These are phyloP conservation scores for Bryoglossum gracile DNA, from an alignment of 495 filamentous ascomycete species.

Conservation along the genomic window DNA sequence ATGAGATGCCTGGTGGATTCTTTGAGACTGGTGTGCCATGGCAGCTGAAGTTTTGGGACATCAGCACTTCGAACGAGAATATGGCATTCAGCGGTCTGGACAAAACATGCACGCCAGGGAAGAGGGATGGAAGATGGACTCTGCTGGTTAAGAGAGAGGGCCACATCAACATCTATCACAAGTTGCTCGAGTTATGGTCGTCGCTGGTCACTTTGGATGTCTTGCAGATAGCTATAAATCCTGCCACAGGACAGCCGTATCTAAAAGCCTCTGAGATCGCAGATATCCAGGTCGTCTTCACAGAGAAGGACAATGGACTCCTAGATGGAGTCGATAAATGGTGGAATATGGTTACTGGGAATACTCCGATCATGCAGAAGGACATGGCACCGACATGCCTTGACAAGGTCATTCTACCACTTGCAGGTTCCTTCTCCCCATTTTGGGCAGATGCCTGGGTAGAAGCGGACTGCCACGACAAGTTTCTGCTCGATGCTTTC, in stretches of 20 bases:
- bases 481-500: slow-evolving; percentile 25
- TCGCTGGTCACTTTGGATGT: slow-evolving; percentile 26
- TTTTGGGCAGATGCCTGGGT: slow-evolving; percentile 26
- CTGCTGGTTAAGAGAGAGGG: background rate
- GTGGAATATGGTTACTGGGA: slow-evolving; percentile 27
- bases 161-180: slow-evolving; percentile 30
- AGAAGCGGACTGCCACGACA: slow-evolving; percentile 27
- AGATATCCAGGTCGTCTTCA: slow-evolving; percentile 29
- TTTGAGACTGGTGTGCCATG: background rate
- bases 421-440: slow-evolving; percentile 30
- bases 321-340: slow-evolving; percentile 29
- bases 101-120: background rate
- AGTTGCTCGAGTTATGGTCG: slow-evolving; percentile 32
- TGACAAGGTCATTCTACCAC: slow-evolving; percentile 32
- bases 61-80: too few relatives aligned
- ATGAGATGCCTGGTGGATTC: background rate
- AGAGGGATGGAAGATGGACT: background rate
- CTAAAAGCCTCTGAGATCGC: slow-evolving; percentile 9
- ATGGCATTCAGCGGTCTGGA: background rate
- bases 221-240: slow-evolving; percentile 20
- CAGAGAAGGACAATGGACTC: slow-evolving; percentile 26
- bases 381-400: slow-evolving; percentile 13
- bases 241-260: slow-evolving; percentile 5
- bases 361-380: slow-evolving; percentile 15
- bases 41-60: background rate